These are phyloP conservation scores for Fonsecaea pugnacius DNA, from an alignment of 2,329 filamentous ascomycete genomes.

Conservation along the genomic window DNA sequence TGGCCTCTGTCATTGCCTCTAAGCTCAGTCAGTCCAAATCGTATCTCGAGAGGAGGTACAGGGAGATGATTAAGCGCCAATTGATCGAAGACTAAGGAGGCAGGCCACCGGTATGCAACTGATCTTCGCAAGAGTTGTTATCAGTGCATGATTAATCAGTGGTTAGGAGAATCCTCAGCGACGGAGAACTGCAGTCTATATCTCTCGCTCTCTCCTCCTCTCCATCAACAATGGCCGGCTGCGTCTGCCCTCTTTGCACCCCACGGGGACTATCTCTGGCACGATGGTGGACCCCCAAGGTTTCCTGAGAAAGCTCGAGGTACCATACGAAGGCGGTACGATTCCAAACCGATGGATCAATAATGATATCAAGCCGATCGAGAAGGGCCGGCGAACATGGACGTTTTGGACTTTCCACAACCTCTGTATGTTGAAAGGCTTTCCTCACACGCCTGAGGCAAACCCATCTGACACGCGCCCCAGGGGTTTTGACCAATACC, in stretches of 20 bases:
- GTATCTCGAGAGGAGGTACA: not conserved
- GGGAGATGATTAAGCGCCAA: constrained; percentile 4
- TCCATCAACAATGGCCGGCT: not conserved
- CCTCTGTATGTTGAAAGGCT: constrained; percentile 33
- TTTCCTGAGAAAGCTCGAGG: constrained; percentile 36
- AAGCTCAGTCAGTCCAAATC: not conserved
- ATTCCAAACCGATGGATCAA: constrained; percentile 47
- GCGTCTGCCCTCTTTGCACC: not conserved
- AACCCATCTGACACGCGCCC: constrained; percentile 50
- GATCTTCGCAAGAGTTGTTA: constrained; percentile 1
- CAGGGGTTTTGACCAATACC: constrained; percentile 46
- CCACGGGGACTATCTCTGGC: not conserved
- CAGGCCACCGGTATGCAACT: not conserved
- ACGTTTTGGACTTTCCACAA: constrained; percentile 71
- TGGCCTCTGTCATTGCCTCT: not conserved
- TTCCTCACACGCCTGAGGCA: not conserved
- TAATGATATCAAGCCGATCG: constrained; percentile 66
- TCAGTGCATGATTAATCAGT: constrained; percentile 12
- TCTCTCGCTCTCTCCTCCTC: not conserved
- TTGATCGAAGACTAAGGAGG: not conserved
- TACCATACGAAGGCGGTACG: constrained; percentile 36
- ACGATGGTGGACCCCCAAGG: constrained; percentile 15
- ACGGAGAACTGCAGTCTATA: not conserved
- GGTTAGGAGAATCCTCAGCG: not conserved
- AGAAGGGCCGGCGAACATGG: constrained; percentile 81